Evolutionary conservation across 345 rosid genomes (phyloP), one percentile per base, ranked within the genome.

Genomic region (Hibiscus tridactylites): DNA sequence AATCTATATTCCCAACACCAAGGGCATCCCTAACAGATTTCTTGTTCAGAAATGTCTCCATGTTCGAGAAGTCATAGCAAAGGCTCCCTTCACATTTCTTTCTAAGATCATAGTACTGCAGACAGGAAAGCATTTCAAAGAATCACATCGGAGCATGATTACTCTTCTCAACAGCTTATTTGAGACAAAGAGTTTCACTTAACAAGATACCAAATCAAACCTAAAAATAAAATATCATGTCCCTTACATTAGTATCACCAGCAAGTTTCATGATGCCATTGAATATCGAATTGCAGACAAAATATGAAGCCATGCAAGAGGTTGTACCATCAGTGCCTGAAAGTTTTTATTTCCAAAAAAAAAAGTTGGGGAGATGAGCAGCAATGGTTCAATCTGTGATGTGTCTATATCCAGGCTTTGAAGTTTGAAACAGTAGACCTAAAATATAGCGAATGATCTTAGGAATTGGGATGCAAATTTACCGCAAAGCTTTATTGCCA

Each of bases 21-120:
- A 92, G 93, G 21, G 91, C 81, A 53, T 84, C 94, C 77, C 86
- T 87, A 63, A 92, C 94, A 10, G 92, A 74, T 68, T 88, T 78
- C 80, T 83, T 82, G 80, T 81, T 87, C 79, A 95, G 77, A 79
- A 86, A 89, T 73, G 86, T 86, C 88, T 90, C 99, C 99, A 95
- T 84, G 86, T 90, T 85, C 44, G 98, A 95, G 91, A 95, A 92
- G 81, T 95, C 99, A 64, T 95, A 95, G 86, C 99, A 95, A 62
- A 92, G 82, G 78, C 85, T 88, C 54, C 97, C 98, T 72, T 69
- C 88, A 9, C 99, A 95, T 79, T 90, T 85, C 90, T 89, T 95
- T 77, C 99, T 82, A 71, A 92, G 78, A 72, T 95, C 99, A 66
- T 95, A 95, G 81, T 91, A 87, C 99, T 95, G 85, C 87, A 89